Evolutionary conservation across 345 rosid species (phyloP).

Genomic region (Psidium guajava): DNA sequence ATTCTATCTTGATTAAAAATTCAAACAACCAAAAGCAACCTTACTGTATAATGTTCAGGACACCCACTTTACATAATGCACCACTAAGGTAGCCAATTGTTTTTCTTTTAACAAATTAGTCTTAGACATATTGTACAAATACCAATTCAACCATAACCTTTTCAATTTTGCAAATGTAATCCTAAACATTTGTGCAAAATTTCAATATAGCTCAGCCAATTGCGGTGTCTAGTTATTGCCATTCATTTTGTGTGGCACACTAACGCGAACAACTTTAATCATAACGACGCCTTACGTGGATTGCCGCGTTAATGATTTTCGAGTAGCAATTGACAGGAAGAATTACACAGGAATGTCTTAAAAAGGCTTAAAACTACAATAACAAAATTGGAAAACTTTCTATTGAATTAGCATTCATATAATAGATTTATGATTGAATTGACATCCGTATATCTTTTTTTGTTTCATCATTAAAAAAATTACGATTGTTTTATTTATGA

Average conservation of each 20-base stretch:
- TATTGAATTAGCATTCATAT: rapidly evolving
- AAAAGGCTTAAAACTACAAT: rapidly evolving
- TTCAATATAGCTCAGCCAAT: rapidly evolving
- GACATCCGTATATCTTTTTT: rapidly evolving
- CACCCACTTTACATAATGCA: background rate
- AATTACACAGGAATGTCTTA: background rate
- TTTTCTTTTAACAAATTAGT: rapidly evolving
- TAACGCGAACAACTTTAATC: rapidly evolving
- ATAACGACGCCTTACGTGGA: rapidly evolving
- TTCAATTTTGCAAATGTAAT: rapidly evolving
- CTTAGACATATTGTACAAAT: background rate
- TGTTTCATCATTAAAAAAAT: background rate
- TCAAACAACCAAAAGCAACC: rapidly evolving
- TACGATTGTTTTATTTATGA: background rate
- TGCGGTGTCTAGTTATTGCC: rapidly evolving
- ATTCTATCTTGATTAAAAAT: background rate
- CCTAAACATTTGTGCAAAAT: background rate
- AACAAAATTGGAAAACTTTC: rapidly evolving
- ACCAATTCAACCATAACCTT: background rate
- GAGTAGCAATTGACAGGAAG: rapidly evolving
- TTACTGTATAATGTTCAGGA: background rate
- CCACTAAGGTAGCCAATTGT: background rate
- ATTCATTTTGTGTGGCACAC: rapidly evolving
- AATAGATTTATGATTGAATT: background rate
- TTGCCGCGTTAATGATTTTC: rapidly evolving